A percentile compares a stretch with the other conserved stretches of the same genome.
Evolutionary conservation across 352 stramenopile genomes (phyloP).

Genomic region (Phytophthora macrochlamydospora): DNA sequence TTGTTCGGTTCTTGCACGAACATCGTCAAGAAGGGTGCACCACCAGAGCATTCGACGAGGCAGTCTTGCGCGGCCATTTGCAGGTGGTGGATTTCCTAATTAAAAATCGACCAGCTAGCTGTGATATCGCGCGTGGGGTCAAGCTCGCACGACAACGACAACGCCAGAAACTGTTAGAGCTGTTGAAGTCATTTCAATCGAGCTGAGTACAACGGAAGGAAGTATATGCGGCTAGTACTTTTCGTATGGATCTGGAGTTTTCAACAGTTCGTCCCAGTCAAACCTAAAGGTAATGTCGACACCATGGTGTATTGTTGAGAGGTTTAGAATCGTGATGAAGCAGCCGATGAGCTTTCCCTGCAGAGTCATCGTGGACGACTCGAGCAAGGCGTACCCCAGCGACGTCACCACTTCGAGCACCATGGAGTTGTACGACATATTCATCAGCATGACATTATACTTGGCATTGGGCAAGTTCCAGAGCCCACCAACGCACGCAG

Average conservation of each 20-base stretch:
- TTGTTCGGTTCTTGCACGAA: slow-evolving; percentile 55
- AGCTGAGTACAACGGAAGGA: slow-evolving; percentile 34
- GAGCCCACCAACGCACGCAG: slow-evolving; percentile 15
- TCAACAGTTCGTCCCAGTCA: slow-evolving; percentile 13
- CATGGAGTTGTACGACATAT: slow-evolving; percentile 6
- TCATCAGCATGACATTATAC: slow-evolving; percentile 25
- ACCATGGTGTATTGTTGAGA: slow-evolving; percentile 18
- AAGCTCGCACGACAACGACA: slow-evolving; percentile 52
- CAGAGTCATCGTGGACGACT: slow-evolving; percentile 28
- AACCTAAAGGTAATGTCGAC: slow-evolving; percentile 24
- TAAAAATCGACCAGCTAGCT: slow-evolving; percentile 32
- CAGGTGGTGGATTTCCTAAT: slow-evolving; percentile 55
- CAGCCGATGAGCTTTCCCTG: slow-evolving; percentile 27
- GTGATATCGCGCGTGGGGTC: slow-evolving; percentile 47
- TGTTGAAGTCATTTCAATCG: slow-evolving; percentile 12
- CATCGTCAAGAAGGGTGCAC: slow-evolving; percentile 63
- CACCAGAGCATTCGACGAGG: slow-evolving; percentile 52
- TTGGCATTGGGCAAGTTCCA: slow-evolving; percentile 20
- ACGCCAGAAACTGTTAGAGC: slow-evolving; percentile 19
- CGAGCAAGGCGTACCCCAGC: slow-evolving; percentile 26
- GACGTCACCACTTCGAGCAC: slow-evolving; percentile 7
- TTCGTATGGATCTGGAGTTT: slow-evolving; percentile 7
- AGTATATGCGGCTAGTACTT: not conserved
- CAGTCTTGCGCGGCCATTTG: slow-evolving; percentile 41
- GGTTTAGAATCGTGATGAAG: slow-evolving; percentile 27